Evolutionary conservation across 441 rosid genomes (phyloP).

Genomic region (Rhodomyrtus psidioides): DNA sequence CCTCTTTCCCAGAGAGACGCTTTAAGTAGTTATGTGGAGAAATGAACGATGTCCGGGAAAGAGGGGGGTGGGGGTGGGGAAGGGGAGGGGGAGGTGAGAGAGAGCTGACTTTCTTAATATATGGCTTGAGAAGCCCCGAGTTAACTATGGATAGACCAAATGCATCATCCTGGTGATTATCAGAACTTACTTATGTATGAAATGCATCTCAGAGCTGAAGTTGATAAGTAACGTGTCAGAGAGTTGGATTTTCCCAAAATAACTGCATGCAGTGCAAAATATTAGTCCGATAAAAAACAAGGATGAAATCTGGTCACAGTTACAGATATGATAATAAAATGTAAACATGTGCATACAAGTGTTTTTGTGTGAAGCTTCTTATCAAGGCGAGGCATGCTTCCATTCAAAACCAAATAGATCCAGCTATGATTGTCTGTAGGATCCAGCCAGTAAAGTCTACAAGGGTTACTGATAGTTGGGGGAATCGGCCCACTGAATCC

Average conservation of each 20-base stretch:
- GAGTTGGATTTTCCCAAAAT: slow-evolving; percentile 57
- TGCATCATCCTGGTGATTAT: not conserved
- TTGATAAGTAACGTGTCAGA: slow-evolving; percentile 40
- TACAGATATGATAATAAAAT: not conserved
- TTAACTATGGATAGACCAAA: not conserved
- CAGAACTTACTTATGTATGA: slow-evolving; percentile 56
- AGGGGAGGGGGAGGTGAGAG: not conserved
- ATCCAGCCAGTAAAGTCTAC: slow-evolving; percentile 61
- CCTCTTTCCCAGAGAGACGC: not conserved
- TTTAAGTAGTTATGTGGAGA: not conserved
- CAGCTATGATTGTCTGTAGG: slow-evolving; percentile 59
- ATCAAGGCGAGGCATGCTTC: slow-evolving; percentile 61
- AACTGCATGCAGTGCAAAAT: slow-evolving; percentile 22
- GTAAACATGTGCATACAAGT: slow-evolving; percentile 44
- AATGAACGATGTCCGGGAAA: not conserved
- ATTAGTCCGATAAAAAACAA: not conserved
- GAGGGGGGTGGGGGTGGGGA: not conserved
- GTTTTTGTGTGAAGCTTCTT: slow-evolving; percentile 39
- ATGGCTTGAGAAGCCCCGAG: not conserved
- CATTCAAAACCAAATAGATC: slow-evolving; percentile 51
- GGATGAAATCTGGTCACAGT: not conserved
- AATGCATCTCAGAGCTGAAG: slow-evolving; percentile 49
- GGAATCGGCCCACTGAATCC: slow-evolving; percentile 63
- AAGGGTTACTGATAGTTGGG: slow-evolving; percentile 51
- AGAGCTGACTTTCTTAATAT: not conserved